Evolutionary conservation across 2,329 filamentous ascomycete species (phyloP), one percentile per base, ranked within the genome.

Genomic region (Colletotrichum sp.): DNA sequence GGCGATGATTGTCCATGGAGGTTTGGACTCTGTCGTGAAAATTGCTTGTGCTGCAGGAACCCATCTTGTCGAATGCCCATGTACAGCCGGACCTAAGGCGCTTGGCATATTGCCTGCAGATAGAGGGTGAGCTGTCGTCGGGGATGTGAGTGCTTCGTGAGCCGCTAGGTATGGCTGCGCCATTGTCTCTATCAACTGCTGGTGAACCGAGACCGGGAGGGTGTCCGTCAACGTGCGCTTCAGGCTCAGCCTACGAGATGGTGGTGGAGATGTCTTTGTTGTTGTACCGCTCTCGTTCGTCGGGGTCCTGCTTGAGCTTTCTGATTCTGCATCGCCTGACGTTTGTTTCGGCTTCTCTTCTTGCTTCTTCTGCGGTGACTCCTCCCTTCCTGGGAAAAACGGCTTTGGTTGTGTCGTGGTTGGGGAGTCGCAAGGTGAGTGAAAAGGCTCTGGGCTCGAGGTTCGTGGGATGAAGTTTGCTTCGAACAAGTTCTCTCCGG

Each of bases 1-100:
- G 5, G 97, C 95, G 69, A 98, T 91, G 75, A 99, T 98, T 1
- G 96, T 99, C 95, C 96, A 99, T 5, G 96, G 97, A 10, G 95
- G 91, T 78, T 94, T 93, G 16, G 95, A 91, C 84, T 98, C 95
- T n/a, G 97, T 99, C 9, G 96, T 98, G 83, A 99, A 99, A 73
- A 99, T 98, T 69, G 97, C 97, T 84, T 99, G 97, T 7, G 96
- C 95, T 57, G 95, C 95, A 9, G 96, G 96, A 16, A 95, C 93
- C 93, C 96, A 98, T 84, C 97, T 92, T 80, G 95, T 97, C 74
- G 95, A 94, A 84, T 98, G 96, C 10, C 94, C 94, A 84, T 98
- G 96, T n/a, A 95, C 90, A 12, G 90, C 88, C 18, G 93, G 88
- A 13, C 88, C 89, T 3, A 91, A 79, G n/a, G 87, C 83, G 18